Base-by-base conservation (phyloP, 257 asterid genomes). In the Handroanthus guayacan region DNA sequence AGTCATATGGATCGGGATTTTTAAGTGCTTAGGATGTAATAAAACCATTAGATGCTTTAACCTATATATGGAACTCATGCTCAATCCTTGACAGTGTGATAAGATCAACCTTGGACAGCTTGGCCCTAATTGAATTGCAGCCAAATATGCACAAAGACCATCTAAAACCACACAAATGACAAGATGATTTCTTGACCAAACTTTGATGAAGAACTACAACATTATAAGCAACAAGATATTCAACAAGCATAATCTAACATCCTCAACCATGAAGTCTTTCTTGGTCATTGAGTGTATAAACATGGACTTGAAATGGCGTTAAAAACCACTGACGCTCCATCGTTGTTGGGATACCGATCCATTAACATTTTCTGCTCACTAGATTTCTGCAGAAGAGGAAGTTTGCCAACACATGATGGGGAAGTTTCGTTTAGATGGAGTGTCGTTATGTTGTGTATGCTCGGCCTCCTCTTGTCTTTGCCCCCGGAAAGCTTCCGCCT, bases 381-480 rank as follows among this genome's bases (percentile, higher is more conserved):
- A 10, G 78, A 61, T 43, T 69, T 80, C 16, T 57, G 77, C 8
- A 58, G 38, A 34, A 54, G 52, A 18, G 60, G 75, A n/a, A 74
- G 73, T 43, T 54, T 78, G 41, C 41, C 57, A 43, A 72, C 70
- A 10, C 77, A 83, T 0, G 87, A 69, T 12, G 76, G 61, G 8
- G 62, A 31, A 38, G 20, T 11, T 70, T 76, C 52, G 16, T 79
- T 54, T 61, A 84, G 85, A 52, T 84, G 79, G 50, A 83, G 79
- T 1, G 88, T 79, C 18, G 89, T 85, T 14, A 89, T 86, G 75
- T 92, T 97, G 51, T 92, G 97, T 75, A 92, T 92, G 87, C 97
- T 92, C 2, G 97, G 96, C 77, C 97, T 82, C 74, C 87, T 81
- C 80, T 89, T 88, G 74, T 90, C 97, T 76, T 88, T 92, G 69